Conservation (phyloP, 1,284 basidiomycete genomes). For the Wolfiporia cocos region DNA sequence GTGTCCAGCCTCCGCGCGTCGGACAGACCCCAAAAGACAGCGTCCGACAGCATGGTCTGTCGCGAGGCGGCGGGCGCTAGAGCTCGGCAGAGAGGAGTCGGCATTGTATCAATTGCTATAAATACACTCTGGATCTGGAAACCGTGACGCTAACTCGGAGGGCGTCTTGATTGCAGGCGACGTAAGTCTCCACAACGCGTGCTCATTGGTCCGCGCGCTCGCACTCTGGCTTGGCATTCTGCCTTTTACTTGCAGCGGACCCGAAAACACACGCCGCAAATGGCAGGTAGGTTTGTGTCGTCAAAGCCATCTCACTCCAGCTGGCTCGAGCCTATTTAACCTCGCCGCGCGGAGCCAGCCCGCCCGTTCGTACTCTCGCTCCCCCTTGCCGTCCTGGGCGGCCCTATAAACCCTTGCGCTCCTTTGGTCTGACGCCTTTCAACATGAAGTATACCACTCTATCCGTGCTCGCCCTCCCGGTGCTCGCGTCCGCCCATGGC, state of each 20-base stretch:
- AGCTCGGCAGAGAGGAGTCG: background rate
- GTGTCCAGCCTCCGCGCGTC: background rate
- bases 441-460: constrained; percentile 32
- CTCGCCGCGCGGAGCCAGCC: too few species aligned
- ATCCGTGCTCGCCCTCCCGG: constrained; percentile 27
- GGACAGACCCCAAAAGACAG: background rate
- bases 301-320: too few species aligned
- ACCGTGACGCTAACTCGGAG: too few species aligned
- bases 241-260: too few species aligned
- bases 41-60: background rate
- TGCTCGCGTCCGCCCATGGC: constrained; percentile 24
- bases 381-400: constrained; percentile 8
- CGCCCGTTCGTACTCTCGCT: constrained; percentile 3
- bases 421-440: constrained; percentile 11
- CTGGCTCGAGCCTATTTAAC: too few species aligned
- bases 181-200: too few species aligned
- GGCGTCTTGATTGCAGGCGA: too few species aligned
- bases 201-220: too few species aligned
- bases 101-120: background rate
- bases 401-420: constrained; percentile 10
- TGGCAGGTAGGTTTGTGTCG: too few species aligned
- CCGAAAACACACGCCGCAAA: too few species aligned
- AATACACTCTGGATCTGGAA: background rate
- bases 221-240: too few species aligned
- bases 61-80: too few species aligned